Conservation (phyloP, 208 protist species). For the Leishmania guyanensis region DNA sequence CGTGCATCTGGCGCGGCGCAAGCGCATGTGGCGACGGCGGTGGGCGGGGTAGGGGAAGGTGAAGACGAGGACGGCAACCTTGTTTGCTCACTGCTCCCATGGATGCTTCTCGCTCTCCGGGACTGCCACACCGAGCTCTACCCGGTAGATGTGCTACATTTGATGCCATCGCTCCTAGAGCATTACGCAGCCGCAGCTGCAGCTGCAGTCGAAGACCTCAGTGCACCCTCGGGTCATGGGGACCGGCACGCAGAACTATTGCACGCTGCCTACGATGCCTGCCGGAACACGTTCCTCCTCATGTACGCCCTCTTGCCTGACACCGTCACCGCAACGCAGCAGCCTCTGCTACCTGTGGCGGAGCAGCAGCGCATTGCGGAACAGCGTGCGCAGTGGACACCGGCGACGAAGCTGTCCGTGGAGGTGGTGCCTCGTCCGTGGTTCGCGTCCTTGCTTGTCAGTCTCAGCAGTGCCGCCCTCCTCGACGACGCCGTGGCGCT, state of each 20-base stretch:
- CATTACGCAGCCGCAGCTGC: constrained; percentile 20
- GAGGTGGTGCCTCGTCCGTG: constrained; percentile 45
- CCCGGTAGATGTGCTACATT: constrained; percentile 70
- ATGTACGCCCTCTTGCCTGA: constrained; percentile 55
- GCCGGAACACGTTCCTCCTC: constrained; percentile 62
- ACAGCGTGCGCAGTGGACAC: constrained; percentile 48
- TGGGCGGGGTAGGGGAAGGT: not conserved
- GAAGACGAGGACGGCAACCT: not conserved
- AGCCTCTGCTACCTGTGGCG: constrained; percentile 1
- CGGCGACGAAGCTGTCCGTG: constrained; percentile 49
- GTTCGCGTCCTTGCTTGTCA: constrained; percentile 58
- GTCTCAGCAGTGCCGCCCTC: constrained; percentile 42
- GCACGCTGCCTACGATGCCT: constrained; percentile 72
- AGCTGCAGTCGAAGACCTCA: not conserved
- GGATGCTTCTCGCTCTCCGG: constrained; percentile 51
- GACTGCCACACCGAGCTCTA: constrained; percentile 49
- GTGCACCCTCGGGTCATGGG: not conserved
- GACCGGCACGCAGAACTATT: constrained; percentile 25
- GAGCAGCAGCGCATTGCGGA: constrained; percentile 5
- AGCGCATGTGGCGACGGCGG: not conserved
- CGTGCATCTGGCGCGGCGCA: not conserved
- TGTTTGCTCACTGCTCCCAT: constrained; percentile 47
- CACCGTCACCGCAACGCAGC: not conserved
- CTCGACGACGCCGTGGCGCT: constrained; percentile 47
- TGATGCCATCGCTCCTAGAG: constrained; percentile 49